A percentile compares a stretch with the other conserved stretches of the same genome.
These are phyloP conservation scores for Xylariaceae sp. DNA, from an alignment of 2,329 filamentous ascomycete genomes.

Conservation along the genomic window DNA sequence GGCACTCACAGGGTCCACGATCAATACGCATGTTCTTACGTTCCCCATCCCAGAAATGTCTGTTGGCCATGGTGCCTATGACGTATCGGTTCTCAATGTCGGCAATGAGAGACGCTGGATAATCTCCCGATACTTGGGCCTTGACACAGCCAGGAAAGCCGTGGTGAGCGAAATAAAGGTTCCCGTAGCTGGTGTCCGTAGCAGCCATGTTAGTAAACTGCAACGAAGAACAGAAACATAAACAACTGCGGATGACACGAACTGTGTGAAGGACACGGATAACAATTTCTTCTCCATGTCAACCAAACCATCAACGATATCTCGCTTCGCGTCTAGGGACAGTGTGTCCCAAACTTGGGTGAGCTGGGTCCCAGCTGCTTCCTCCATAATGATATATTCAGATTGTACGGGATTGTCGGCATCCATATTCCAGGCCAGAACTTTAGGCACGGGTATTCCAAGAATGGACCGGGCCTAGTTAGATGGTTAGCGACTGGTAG, in stretches of 20 bases:
- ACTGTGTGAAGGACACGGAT: slow-evolving; percentile 3
- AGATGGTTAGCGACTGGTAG: background rate
- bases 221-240: background rate
- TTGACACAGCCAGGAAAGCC: slow-evolving; percentile 1
- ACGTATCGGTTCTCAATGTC: slow-evolving; percentile 5
- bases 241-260: background rate
- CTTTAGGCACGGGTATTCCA: slow-evolving; percentile 6
- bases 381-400: slow-evolving; percentile 9
- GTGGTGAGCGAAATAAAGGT: slow-evolving; percentile 6
- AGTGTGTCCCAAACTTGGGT: slow-evolving; percentile 5
- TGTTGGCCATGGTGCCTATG: slow-evolving; percentile 2
- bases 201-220: background rate
- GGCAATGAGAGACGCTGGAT: background rate
- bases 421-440: slow-evolving; percentile 6
- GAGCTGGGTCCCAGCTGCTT: slow-evolving; percentile 3
- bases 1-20: slow-evolving; percentile 5
- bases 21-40: slow-evolving; percentile 2
- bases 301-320: slow-evolving; percentile 3
- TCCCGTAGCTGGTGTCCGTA: background rate
- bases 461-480: slow-evolving; percentile 2
- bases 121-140: background rate
- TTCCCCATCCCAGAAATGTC: slow-evolving; percentile 3
- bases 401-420: slow-evolving; percentile 7
- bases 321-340: background rate
- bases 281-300: slow-evolving; percentile 2